Evolutionary conservation across 2,329 filamentous ascomycete species (phyloP).

Genomic region (Fonsecaea multimorphosa): DNA sequence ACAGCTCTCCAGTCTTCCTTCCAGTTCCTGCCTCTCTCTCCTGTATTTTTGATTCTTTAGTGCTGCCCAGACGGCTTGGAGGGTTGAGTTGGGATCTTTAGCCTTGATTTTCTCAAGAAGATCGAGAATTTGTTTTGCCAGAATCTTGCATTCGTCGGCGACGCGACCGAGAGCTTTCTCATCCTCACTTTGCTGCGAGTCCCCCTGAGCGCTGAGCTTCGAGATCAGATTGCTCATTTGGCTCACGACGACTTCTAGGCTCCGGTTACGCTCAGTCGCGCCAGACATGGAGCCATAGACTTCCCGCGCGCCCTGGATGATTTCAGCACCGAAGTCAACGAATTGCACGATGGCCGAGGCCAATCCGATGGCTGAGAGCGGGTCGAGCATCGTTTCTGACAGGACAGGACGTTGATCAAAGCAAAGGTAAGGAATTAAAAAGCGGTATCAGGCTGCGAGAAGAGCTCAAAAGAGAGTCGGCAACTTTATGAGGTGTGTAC

Average conservation of each 20-base stretch:
- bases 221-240: neutral
- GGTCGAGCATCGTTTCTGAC: neutral
- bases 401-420: neutral
- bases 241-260: neutral
- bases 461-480: neutral
- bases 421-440: neutral
- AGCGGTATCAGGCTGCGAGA: neutral
- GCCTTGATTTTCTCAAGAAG: neutral
- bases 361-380: neutral
- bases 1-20: constrained; percentile 1
- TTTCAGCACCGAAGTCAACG: neutral
- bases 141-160: neutral
- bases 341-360: neutral
- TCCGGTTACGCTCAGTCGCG: neutral
- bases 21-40: neutral
- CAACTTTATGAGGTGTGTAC: neutral
- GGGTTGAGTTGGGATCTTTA: neutral
- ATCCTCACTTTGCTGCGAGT: neutral
- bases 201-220: neutral
- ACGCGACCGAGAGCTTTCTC: neutral
- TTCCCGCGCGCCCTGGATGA: neutral
- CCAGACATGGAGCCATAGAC: neutral
- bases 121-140: neutral
- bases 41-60: neutral
- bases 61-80: neutral